A percentile compares a stretch with the other conserved stretches of the same genome.
phyloP scores from a whole-genome alignment of 2,329 filamentous ascomycete genomes.

The Exophiala dermatitidis region DNA sequence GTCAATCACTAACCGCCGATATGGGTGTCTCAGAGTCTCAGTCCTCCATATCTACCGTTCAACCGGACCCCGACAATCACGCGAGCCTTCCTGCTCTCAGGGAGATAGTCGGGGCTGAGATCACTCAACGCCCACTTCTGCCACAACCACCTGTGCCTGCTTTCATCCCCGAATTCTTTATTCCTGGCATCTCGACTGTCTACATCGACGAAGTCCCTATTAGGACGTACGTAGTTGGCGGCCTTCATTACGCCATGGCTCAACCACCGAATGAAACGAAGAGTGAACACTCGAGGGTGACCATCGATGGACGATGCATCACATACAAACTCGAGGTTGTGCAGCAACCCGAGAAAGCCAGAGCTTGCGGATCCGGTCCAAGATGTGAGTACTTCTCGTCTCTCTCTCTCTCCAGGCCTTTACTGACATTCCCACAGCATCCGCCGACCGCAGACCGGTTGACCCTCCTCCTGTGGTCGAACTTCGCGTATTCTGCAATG shows the following conservation, averaged over 20 bases:
- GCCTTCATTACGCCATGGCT: conserved; percentile 40
- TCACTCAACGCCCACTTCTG: conserved; percentile 7
- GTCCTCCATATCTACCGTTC: not conserved
- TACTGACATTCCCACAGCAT: conserved; percentile 46
- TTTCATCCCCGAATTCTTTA: conserved; percentile 8
- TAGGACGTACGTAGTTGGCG: conserved; percentile 15
- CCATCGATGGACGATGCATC: conserved; percentile 67
- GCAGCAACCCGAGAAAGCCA: conserved; percentile 87
- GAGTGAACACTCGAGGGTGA: conserved; percentile 50
- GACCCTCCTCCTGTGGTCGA: conserved; percentile 94
- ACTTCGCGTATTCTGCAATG: conserved; percentile 71
- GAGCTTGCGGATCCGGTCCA: conserved; percentile 89
- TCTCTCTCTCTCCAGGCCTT: conserved; percentile 8
- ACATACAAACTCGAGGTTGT: conserved; percentile 79
- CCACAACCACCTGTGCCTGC: conserved; percentile 6
- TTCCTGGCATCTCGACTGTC: conserved; percentile 14
- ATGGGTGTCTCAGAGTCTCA: conserved; percentile 5
- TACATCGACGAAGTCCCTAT: conserved; percentile 19
- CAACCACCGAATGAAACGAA: conserved; percentile 50
- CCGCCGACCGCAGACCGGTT: conserved; percentile 82
- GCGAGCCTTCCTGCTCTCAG: conserved; percentile 12
- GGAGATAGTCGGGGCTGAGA: conserved; percentile 9
- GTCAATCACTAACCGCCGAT: not conserved
- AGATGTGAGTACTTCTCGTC: conserved; percentile 61
- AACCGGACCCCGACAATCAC: not conserved